phyloP scores from a whole-genome alignment of 1,284 basidiomycete species.

The Leccinum fuscescens region DNA sequence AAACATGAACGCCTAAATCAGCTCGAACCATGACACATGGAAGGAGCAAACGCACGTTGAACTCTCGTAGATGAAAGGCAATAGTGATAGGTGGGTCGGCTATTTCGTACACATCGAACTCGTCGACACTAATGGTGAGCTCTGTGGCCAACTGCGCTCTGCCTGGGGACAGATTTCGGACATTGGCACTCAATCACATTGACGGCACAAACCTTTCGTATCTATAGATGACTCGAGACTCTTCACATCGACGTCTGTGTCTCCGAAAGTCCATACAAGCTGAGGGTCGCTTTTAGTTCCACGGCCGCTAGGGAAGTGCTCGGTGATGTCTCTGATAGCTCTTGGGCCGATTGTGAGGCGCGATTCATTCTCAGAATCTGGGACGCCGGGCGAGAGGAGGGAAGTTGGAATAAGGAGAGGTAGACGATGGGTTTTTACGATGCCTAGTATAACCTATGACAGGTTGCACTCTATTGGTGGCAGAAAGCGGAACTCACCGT shows the following conservation, averaged over 20 bases:
- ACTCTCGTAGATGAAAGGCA: conserved; percentile 77
- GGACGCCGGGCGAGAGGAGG: conserved; percentile 59
- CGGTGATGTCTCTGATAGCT: conserved; percentile 71
- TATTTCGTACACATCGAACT: conserved; percentile 74
- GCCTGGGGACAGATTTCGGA: conserved; percentile 38
- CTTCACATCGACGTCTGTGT: conserved; percentile 62
- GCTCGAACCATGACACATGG: conserved; percentile 1
- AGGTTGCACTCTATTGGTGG: neutral
- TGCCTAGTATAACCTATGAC: conserved; percentile 44
- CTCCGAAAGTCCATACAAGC: conserved; percentile 71
- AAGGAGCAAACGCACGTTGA: conserved; percentile 50
- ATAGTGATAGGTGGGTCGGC: conserved; percentile 59
- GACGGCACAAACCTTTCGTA: conserved; percentile 48
- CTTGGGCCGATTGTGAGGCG: conserved; percentile 66
- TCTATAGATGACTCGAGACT: conserved; percentile 67
- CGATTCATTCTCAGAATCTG: conserved; percentile 56
- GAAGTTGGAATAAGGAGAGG: conserved; percentile 55
- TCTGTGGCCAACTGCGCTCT: conserved; percentile 67
- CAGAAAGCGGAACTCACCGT: conserved; percentile 47
- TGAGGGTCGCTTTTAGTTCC: conserved; percentile 68
- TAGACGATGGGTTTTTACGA: conserved; percentile 76
- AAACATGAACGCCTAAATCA: conserved; percentile 4
- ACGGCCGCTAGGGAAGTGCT: conserved; percentile 68
- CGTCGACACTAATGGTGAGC: conserved; percentile 67
- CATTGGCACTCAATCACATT: neutral